Conservation (phyloP, 345 rosid species). For the Theobroma cacao region DNA sequence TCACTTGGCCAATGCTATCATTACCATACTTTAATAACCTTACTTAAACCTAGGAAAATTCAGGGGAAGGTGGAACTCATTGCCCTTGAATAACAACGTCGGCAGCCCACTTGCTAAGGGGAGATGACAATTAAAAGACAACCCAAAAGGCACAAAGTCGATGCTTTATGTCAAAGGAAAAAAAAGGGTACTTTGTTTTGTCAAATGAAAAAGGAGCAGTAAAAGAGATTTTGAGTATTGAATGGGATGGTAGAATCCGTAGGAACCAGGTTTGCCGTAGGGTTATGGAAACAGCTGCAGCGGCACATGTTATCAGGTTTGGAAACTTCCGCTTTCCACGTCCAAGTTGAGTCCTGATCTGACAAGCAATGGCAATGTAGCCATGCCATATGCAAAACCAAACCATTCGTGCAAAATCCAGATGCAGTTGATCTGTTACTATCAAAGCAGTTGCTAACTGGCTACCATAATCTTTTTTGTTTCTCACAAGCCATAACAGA, state of each 20-base stretch:
- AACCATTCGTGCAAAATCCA: neutral
- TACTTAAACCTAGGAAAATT: neutral
- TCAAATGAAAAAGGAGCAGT: neutral
- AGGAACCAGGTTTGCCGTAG: neutral
- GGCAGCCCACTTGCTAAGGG: neutral
- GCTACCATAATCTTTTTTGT: neutral
- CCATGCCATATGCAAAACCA: neutral
- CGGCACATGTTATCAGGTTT: neutral
- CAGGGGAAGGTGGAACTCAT: neutral
- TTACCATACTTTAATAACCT: neutral
- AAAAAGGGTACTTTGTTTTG: neutral
- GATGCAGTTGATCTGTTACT: neutral
- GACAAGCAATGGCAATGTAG: neutral
- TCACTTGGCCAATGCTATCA: neutral
- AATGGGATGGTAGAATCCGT: neutral
- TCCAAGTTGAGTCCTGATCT: neutral
- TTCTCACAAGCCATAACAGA: neutral
- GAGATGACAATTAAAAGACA: neutral
- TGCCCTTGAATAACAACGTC: neutral
- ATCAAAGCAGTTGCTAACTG: neutral
- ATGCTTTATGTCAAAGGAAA: neutral
- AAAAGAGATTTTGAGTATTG: neutral
- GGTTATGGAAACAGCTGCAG: neutral
- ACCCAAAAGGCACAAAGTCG: neutral
- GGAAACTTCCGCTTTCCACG: neutral